Evolutionary conservation across 805 yeast genomes (phyloP).

Genomic region (Cyberlindnera bimundalis): DNA sequence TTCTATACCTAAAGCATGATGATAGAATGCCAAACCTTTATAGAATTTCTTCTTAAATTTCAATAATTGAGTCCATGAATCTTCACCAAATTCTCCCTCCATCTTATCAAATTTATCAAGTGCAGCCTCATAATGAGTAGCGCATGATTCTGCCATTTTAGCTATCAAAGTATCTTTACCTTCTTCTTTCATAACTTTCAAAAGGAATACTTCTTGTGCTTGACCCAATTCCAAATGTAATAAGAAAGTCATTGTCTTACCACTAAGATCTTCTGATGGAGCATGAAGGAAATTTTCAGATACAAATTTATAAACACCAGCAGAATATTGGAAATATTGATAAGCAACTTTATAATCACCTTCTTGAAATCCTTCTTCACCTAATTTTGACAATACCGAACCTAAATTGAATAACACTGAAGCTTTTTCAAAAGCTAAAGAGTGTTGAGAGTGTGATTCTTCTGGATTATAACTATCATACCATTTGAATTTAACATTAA

Average conservation of each 20-base stretch:
- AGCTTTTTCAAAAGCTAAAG: slow-evolving; percentile 89
- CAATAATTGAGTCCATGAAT: slow-evolving; percentile 49
- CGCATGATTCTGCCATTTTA: slow-evolving; percentile 64
- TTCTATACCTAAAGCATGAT: slow-evolving; percentile 55
- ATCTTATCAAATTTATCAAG: slow-evolving; percentile 37
- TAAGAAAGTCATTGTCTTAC: slow-evolving; percentile 64
- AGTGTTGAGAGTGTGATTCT: slow-evolving; percentile 59
- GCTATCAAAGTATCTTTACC: slow-evolving; percentile 56
- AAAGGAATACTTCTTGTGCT: slow-evolving; percentile 79
- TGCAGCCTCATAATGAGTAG: slow-evolving; percentile 49
- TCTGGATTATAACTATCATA: slow-evolving; percentile 60
- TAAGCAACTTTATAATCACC: slow-evolving; percentile 56
- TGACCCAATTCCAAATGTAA: slow-evolving; percentile 72
- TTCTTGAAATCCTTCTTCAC: slow-evolving; percentile 34
- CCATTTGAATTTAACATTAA: slow-evolving; percentile 72
- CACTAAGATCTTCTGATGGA: slow-evolving; percentile 74
- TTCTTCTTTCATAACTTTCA: slow-evolving; percentile 50
- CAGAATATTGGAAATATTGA: slow-evolving; percentile 64
- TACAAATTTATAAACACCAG: slow-evolving; percentile 71
- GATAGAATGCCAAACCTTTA: slow-evolving; percentile 55
- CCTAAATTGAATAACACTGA: slow-evolving; percentile 77
- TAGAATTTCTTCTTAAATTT: slow-evolving; percentile 54
- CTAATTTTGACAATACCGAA: slow-evolving; percentile 52
- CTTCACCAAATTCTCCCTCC: slow-evolving; percentile 36
- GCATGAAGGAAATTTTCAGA: slow-evolving; percentile 85